Conservation (phyloP, 2,329 filamentous ascomycete genomes). For the Westerdykella ornata region DNA sequence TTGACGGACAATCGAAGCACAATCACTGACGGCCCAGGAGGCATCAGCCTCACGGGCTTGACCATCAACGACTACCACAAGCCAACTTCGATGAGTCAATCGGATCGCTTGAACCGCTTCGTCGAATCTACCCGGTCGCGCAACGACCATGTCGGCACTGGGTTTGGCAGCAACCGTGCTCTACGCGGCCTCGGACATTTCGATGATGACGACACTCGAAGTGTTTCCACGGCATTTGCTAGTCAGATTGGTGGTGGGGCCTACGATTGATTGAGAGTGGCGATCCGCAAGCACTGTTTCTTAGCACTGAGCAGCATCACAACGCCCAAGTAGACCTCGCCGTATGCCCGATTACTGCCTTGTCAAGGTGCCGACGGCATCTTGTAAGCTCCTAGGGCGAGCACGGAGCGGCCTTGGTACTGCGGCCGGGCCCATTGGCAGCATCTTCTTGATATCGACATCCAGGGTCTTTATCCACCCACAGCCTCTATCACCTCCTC, state of each 20-base stretch:
- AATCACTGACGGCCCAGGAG: constrained; percentile 71
- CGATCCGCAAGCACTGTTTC: constrained; percentile 5
- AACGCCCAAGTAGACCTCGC: no score
- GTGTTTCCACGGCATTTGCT: constrained; percentile 91
- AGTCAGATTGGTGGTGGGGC: constrained; percentile 79
- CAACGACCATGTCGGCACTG: constrained; percentile 39
- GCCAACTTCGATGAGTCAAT: constrained; percentile 68
- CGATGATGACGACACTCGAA: constrained; percentile 89
- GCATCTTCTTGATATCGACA: no score
- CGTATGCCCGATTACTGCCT: no score
- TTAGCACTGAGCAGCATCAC: constrained; percentile 3
- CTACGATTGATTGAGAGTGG: constrained; percentile 48
- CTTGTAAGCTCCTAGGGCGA: no score
- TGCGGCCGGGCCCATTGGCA: no score
- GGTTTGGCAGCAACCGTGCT: constrained; percentile 41
- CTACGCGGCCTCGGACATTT: constrained; percentile 40
- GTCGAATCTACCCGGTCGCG: constrained; percentile 72
- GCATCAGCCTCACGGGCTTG: constrained; percentile 80
- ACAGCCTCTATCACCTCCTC: no score
- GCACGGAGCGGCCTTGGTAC: no score
- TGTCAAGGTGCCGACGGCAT: no score
- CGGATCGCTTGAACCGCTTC: constrained; percentile 88
- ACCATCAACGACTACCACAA: constrained; percentile 65
- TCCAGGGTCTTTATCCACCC: no score
- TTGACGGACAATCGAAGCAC: constrained; percentile 77